Evolutionary conservation across 805 yeast species (phyloP).

Genomic region (Suhomyces kilbournensis): DNA sequence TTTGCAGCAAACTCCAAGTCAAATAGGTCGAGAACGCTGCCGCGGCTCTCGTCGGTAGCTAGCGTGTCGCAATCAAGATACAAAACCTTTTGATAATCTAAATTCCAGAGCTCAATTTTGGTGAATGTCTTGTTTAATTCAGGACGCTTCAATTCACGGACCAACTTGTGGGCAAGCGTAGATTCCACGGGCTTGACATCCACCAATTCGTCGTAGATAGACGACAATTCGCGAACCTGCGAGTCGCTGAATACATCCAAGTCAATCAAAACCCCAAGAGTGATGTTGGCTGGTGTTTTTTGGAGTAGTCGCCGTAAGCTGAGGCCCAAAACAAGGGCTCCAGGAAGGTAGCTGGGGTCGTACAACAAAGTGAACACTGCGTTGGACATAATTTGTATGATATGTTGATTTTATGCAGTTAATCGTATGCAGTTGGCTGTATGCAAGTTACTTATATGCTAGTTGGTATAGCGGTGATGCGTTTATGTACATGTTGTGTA

Average conservation of each 20-base stretch:
- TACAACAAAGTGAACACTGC: conserved; percentile 51
- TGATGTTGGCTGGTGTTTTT: neutral
- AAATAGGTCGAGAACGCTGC: conserved; percentile 29
- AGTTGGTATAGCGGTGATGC: neutral
- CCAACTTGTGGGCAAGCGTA: conserved; percentile 23
- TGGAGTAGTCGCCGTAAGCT: conserved; percentile 15
- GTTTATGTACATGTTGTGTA: neutral
- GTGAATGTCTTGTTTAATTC: conserved; percentile 53
- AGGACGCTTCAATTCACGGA: conserved; percentile 44
- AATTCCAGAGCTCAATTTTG: conserved; percentile 56
- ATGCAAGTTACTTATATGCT: neutral
- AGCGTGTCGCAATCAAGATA: conserved; percentile 68
- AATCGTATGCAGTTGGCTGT: no score
- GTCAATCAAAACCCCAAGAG: conserved; percentile 35
- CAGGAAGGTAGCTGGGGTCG: conserved; percentile 52
- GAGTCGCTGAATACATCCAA: conserved; percentile 18
- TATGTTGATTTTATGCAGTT: no score
- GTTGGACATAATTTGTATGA: neutral
- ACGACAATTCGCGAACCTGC: conserved; percentile 26
- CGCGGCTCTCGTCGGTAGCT: conserved; percentile 7
- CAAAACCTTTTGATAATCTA: conserved; percentile 45
- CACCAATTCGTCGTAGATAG: conserved; percentile 28
- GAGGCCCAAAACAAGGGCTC: conserved; percentile 51
- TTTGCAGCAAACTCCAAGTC: conserved; percentile 19
- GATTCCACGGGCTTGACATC: conserved; percentile 26